These are phyloP conservation scores for Amniculicola lignicola DNA, from an alignment of 495 filamentous ascomycete species.

Conservation along the genomic window DNA sequence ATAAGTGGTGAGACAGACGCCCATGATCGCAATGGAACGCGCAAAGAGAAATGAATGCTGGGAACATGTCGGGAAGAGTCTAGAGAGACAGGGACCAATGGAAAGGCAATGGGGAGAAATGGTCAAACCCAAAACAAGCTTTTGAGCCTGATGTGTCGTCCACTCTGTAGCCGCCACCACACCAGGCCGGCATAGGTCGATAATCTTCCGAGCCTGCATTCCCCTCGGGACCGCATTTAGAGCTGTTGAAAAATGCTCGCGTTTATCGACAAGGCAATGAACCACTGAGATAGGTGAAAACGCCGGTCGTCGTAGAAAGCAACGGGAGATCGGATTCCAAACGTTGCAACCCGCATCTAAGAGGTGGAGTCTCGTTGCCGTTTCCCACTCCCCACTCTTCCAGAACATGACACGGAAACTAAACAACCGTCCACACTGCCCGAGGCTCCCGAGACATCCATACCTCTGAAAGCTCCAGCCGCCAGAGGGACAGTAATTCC, in stretches of 20 bases:
- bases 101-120: slow-evolving; percentile 1
- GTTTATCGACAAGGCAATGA: not conserved
- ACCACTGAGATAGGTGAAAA: not conserved
- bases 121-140: slow-evolving; percentile 35
- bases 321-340: not conserved
- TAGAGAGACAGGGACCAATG: slow-evolving; percentile 26
- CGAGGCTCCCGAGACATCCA: too few relatives aligned
- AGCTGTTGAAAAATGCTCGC: too few relatives aligned
- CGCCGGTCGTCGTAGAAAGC: not conserved
- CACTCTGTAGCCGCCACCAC: slow-evolving; percentile 29
- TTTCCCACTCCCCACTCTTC: too few relatives aligned
- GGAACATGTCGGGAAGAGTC: not conserved
- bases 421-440: too few relatives aligned
- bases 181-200: not conserved
- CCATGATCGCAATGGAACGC: not conserved
- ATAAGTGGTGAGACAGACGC: slow-evolving; percentile 26
- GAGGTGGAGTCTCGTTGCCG: too few relatives aligned
- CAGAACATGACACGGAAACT: too few relatives aligned
- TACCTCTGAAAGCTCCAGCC: too few relatives aligned
- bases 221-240: not conserved
- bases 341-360: not conserved
- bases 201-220: not conserved
- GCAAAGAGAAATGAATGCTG: slow-evolving; percentile 1
- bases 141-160: slow-evolving; percentile 30
- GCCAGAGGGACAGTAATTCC: too few relatives aligned